Base-by-base conservation (phyloP, 495 filamentous ascomycete species). In the Trichoderma parareesei region DNA sequence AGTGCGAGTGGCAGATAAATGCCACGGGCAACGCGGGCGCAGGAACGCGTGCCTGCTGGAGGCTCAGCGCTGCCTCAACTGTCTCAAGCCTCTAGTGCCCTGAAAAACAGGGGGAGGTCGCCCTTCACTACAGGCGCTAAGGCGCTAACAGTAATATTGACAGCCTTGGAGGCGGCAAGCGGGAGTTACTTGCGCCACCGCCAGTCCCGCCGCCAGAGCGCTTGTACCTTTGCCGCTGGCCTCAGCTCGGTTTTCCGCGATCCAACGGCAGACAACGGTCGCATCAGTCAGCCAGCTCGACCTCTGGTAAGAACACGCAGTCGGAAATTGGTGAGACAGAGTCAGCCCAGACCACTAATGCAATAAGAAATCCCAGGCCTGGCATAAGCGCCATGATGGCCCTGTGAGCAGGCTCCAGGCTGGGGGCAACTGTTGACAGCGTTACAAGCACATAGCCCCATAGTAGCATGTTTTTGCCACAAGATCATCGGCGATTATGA, bases 1-100 rank as follows among this genome's bases (percentile, higher is more conserved):
- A 66, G 62, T 40, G 62, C 48, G 65, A 65, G 40, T 40, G 16
- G 61, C 16, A 20, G 38, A 49, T 43, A 49, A 59, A 61, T 60
- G 33, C 27, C 40, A 27, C 5, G 7, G n/a, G 16, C 46, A 49
- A 49, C 60, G 38, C 40, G 53, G 48, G 63, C 49, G 53, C 53
- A 57, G 53, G 53, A 57, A 57, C 53, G 53, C 53, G 53, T 57
- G 53, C 53, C 53, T 13, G 53, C 20, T 10, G 37, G 53, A 57
- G 53, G 33, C 53, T 57, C 46, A 49, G 46, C 43, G 43, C 46
- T 18, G 20, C 53, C 16, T 27, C 27, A 27, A 27, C 27, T 37
- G 53, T 18, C 18, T 16, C 48, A 16, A 10, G 53, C 53, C 37
- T 8, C 27, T 57, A 57, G 53, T 37, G 53, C 53, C 20, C 37